Percentiles rank a stretch among this genome's conserved stretches.
These are phyloP conservation scores for Solanum rostratum DNA, from an alignment of 257 asterid species.

Conservation along the genomic window DNA sequence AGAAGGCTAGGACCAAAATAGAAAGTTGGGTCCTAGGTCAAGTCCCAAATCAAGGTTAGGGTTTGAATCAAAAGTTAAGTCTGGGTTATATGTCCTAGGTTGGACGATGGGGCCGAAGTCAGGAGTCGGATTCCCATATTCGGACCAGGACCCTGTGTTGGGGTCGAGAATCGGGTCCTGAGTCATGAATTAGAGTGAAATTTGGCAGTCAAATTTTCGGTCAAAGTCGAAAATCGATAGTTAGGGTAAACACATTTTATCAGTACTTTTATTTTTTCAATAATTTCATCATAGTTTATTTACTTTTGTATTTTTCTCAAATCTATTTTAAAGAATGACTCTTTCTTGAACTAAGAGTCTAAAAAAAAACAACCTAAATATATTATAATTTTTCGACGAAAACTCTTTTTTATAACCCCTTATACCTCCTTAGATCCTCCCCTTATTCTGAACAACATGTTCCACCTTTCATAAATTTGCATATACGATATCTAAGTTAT, in stretches of 20 bases:
- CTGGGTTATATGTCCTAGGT: background rate
- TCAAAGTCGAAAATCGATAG: too few species aligned
- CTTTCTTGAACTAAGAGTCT: background rate
- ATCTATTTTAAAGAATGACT: background rate
- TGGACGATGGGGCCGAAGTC: rapidly evolving
- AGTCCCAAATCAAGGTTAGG: background rate
- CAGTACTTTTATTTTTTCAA: background rate
- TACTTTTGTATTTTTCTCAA: background rate
- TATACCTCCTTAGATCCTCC: background rate
- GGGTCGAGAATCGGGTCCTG: background rate
- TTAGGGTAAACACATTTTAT: too few species aligned
- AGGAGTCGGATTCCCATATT: background rate
- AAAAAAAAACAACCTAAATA: background rate
- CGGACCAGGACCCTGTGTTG: background rate
- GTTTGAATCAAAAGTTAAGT: background rate
- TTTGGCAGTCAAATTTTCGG: too few species aligned
- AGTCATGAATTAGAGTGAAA: too few species aligned
- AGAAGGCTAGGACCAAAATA: too few species aligned
- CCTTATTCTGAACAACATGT: background rate
- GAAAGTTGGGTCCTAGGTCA: background rate
- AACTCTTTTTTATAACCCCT: background rate
- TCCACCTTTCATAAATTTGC: background rate
- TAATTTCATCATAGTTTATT: background rate
- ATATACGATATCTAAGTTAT: background rate
- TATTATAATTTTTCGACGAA: background rate